Conservation (phyloP, 1,139 yeast genomes). For the Pichia sp. region DNA sequence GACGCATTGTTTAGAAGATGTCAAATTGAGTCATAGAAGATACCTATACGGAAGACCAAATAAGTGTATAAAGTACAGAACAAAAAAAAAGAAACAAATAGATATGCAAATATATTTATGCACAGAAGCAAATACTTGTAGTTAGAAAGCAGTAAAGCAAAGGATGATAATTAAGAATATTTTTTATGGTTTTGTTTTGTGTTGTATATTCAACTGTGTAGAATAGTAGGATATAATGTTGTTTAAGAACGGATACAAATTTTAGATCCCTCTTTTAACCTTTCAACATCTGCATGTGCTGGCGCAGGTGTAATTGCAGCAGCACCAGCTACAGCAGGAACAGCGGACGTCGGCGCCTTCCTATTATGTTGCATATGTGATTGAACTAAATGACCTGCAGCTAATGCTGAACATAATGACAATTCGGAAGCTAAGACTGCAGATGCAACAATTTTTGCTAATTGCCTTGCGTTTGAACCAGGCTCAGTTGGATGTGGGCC, state of each 20-base stretch:
- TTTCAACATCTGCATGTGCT: constrained; percentile 36
- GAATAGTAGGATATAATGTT: background rate
- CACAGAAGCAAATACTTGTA: background rate
- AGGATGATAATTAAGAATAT: background rate
- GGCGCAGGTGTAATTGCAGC: constrained; percentile 18
- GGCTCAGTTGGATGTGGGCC: constrained; percentile 95
- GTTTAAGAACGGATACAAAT: constrained; percentile 55
- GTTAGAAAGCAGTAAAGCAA: background rate
- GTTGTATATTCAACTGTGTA: background rate
- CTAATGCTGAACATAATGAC: constrained; percentile 88
- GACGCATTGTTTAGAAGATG: background rate
- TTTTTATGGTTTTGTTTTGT: background rate
- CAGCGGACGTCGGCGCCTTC: constrained; percentile 28
- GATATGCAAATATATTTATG: background rate
- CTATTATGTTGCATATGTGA: constrained; percentile 97
- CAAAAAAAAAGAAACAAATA: background rate
- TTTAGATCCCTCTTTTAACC: constrained; percentile 63
- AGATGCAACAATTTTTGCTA: constrained; percentile 92
- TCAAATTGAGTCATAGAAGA: background rate
- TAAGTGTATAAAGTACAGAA: background rate
- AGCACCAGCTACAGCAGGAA: constrained; percentile 18
- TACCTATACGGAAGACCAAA: background rate
- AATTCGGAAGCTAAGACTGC: constrained; percentile 96
- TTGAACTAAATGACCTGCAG: constrained; percentile 97
- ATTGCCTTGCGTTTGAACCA: constrained; percentile 90